Evolutionary conservation across 2,329 filamentous ascomycete species (phyloP), one percentile per base, ranked within the genome.

Genomic region (Rosellinia necatrix): DNA sequence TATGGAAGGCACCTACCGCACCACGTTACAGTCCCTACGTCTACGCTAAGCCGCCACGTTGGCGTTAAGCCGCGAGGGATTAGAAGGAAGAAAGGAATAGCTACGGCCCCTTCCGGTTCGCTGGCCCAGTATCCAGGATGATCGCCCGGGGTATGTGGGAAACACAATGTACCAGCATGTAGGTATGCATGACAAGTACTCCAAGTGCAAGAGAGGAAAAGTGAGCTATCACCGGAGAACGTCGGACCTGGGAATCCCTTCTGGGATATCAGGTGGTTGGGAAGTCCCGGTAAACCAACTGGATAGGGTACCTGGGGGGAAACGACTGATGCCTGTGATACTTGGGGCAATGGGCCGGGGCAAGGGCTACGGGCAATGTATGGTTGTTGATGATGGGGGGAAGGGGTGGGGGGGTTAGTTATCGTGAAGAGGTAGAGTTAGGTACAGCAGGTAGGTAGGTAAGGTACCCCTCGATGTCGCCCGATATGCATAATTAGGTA

Each of bases 1-100:
- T 54, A 56, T 47, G 42, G 43, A 49, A 41, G 37, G 35, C 35
- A 61, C 43, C n/a, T 44, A 44, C 24, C 22, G 43, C 44, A 56
- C 49, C 42, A 55, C 50, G 35, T 56, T 53, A 44, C 49, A 49
- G 34, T 40, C 34, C 47, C 34, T 46, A 49, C 44, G 34, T 50
- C 34, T 46, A 49, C 46, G 53, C 56, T 59, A 56, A 59, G 52
- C 59, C 59, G 43, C 56, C 46, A 22, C 21, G 52, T 53, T 44
- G 49, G 56, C 51, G 56, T 41, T 53, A 34, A 43, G 27, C 13
- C n/a, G 40, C 40, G 17, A 42, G 29, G 35, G 42, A 27, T 15
- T 27, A 19, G 30, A 35, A 3, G 15, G 19, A 22, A 24, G 17
- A 27, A 41, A 4, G 21, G 19, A 37, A 35, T 15, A 32, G 34